These are phyloP conservation scores for Morella rubra DNA, from an alignment of 306 rosid genomes.

Conservation along the genomic window DNA sequence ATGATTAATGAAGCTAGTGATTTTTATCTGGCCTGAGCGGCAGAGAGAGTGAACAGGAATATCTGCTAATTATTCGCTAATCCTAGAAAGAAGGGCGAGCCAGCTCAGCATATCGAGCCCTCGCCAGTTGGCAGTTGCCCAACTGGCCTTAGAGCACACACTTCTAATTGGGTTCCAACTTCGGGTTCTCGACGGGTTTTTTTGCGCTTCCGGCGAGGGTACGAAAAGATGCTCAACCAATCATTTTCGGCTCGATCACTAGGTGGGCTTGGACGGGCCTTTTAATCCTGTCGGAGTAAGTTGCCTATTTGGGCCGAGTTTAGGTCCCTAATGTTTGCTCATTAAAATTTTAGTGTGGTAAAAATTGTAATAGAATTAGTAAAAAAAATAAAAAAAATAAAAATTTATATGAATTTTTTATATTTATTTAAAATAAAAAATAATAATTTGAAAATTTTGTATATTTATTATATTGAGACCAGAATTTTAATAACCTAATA, in stretches of 20 bases:
- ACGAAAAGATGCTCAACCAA: no score
- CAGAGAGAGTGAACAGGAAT: constrained; percentile 18
- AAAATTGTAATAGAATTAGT: no score
- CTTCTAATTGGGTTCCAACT: no score
- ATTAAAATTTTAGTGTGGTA: no score
- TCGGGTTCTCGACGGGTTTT: not conserved
- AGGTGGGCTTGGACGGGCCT: not conserved
- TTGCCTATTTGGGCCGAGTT: not conserved
- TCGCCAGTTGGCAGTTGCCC: constrained; percentile 8
- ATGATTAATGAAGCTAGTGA: not conserved
- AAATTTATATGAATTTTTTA: no score
- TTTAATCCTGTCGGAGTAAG: no score
- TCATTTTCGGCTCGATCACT: not conserved
- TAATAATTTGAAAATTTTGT: no score
- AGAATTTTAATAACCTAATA: no score
- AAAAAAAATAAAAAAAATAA: no score
- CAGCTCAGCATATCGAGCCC: not conserved
- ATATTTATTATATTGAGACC: no score
- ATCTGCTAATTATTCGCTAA: constrained; percentile 29
- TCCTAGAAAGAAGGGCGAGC: not conserved
- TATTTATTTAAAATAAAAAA: no score
- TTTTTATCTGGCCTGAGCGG: constrained; percentile 6
- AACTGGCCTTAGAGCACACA: not conserved
- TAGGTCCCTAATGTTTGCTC: not conserved
- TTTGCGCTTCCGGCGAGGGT: no score